Conservation (phyloP, 2,329 filamentous ascomycete species). For the Elsinoe ampelina region DNA sequence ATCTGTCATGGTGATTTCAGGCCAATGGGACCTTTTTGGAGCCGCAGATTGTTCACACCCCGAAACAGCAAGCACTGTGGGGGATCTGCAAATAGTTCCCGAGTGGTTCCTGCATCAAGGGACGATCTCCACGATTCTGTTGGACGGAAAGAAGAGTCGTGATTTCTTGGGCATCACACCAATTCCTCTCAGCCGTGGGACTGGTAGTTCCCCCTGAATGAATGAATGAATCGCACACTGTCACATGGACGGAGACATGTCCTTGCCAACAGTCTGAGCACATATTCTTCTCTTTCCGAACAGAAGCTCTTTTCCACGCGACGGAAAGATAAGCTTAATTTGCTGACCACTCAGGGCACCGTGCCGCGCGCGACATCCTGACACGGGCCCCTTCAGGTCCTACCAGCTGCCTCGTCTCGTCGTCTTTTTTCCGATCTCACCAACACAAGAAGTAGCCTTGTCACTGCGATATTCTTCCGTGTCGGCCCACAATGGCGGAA, state of each 20-base stretch:
- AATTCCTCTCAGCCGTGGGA: neutral
- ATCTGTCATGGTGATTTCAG: too few relatives aligned
- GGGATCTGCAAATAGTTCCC: neutral
- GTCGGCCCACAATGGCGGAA: slow-evolving; percentile 6
- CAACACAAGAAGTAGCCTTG: slow-evolving; percentile 4
- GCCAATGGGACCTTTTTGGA: too few relatives aligned
- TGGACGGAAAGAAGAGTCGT: neutral
- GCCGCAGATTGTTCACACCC: neutral
- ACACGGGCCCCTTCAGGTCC: slow-evolving; percentile 8
- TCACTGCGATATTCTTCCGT: neutral
- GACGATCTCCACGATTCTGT: neutral
- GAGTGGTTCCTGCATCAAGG: slow-evolving; percentile 2
- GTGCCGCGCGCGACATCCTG: slow-evolving; percentile 1
- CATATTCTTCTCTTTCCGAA: neutral
- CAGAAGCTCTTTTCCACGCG: neutral
- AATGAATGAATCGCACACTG: neutral
- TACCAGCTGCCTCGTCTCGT: neutral
- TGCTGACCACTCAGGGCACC: neutral
- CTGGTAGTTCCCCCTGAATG: neutral
- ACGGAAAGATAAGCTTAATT: slow-evolving; percentile 5
- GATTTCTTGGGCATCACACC: slow-evolving; percentile 2
- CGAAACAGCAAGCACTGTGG: neutral
- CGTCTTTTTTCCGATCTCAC: slow-evolving; percentile 10
- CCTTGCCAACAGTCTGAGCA: neutral
- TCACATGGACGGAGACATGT: neutral